These are phyloP conservation scores for Pisolithus albus DNA, from an alignment of 768 basidiomycete genomes.

Conservation along the genomic window DNA sequence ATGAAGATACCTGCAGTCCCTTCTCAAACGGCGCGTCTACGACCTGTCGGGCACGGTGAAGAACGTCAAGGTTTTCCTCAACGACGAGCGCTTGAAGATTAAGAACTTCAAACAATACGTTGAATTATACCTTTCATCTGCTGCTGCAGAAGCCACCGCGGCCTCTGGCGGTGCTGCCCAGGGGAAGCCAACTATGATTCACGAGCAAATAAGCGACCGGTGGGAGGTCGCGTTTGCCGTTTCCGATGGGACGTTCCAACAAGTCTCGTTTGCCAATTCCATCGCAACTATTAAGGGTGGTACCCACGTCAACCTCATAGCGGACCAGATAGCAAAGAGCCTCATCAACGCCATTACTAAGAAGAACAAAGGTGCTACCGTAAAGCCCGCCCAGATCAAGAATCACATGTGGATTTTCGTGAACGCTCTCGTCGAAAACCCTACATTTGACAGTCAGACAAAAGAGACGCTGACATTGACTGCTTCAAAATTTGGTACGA, in stretches of 20 bases:
- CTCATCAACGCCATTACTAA: slow-evolving; percentile 78
- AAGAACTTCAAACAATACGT: slow-evolving; percentile 97
- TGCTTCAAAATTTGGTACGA: slow-evolving; percentile 84
- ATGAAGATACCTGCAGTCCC: slow-evolving; percentile 83
- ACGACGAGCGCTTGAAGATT: slow-evolving; percentile 86
- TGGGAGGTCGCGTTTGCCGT: slow-evolving; percentile 97
- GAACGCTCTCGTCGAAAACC: slow-evolving; percentile 93
- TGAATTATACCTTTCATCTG: slow-evolving; percentile 83
- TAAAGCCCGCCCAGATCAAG: slow-evolving; percentile 91
- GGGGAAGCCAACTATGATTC: slow-evolving; percentile 69
- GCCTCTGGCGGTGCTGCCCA: slow-evolving; percentile 74
- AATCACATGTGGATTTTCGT: slow-evolving; percentile 99
- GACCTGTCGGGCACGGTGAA: slow-evolving; percentile 95
- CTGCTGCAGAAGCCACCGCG: slow-evolving; percentile 60
- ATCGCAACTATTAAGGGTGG: slow-evolving; percentile 97
- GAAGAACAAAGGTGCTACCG: slow-evolving; percentile 96
- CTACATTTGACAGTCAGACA: slow-evolving; percentile 98
- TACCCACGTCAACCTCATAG: slow-evolving; percentile 78
- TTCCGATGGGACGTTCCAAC: slow-evolving; percentile 87
- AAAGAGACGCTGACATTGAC: slow-evolving; percentile 92
- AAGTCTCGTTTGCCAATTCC: slow-evolving; percentile 96
- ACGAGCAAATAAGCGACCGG: slow-evolving; percentile 71
- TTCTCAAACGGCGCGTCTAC: slow-evolving; percentile 90
- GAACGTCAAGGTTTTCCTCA: slow-evolving; percentile 89
- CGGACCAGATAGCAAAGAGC: slow-evolving; percentile 85